Percentiles rank a stretch among this genome's conserved stretches.
phyloP scores from a whole-genome alignment of 1,284 basidiomycete species.

The Ceratobasidium sp. region DNA sequence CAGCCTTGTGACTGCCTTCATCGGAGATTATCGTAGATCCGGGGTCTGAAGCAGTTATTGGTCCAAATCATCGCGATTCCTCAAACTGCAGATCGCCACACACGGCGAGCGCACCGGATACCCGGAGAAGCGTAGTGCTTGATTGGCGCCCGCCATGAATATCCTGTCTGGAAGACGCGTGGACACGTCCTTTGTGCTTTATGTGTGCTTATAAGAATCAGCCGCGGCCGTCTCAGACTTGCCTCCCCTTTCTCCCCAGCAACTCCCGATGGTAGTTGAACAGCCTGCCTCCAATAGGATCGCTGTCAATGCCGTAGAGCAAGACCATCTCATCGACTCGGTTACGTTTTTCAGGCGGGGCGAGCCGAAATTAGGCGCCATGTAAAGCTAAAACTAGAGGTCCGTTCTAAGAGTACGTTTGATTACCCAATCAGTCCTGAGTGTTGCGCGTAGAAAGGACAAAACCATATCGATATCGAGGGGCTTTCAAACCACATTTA shows the following conservation, averaged over 20 bases:
- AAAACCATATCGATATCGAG: conserved; percentile 44
- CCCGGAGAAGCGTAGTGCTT: no score
- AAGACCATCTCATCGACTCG: conserved; percentile 6
- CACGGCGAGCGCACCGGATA: no score
- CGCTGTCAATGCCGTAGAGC: conserved; percentile 20
- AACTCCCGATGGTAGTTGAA: neutral
- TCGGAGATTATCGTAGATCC: no score
- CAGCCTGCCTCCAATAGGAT: conserved; percentile 7
- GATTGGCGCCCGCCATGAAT: no score
- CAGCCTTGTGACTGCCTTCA: no score
- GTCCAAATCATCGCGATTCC: no score
- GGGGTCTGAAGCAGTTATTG: no score
- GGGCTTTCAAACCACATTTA: conserved; percentile 42
- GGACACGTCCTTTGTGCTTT: no score
- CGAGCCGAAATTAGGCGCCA: conserved; percentile 20
- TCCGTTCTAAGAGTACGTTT: neutral
- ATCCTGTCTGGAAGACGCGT: no score
- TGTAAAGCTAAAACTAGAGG: conserved; percentile 15
- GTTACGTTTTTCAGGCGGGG: conserved; percentile 25
- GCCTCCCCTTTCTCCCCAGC: neutral
- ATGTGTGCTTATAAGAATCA: no score
- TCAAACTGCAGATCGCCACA: no score
- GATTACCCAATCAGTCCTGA: neutral
- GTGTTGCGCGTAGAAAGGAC: conserved; percentile 39
- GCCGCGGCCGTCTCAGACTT: neutral